A percentile compares a stretch with the other conserved stretches of the same genome.
Evolutionary conservation across 192 early-diverging fungal species (phyloP).

Genomic region (Chytriomyces sp.): DNA sequence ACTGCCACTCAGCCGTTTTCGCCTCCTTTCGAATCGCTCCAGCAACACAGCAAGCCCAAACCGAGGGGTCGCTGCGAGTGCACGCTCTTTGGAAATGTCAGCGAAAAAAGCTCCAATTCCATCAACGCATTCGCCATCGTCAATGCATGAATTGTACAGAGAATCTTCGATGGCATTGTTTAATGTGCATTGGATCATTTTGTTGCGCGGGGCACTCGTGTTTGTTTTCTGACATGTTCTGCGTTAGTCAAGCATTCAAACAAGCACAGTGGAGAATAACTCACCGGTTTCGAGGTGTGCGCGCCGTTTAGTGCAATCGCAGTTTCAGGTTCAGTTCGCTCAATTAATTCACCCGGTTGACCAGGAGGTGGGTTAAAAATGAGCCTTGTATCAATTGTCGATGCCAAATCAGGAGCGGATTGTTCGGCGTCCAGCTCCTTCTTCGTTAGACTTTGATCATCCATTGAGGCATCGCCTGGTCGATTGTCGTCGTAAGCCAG

Average conservation of each 20-base stretch:
- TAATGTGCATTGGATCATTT: conserved; percentile 7
- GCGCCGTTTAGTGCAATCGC: neutral
- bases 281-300: neutral
- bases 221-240: no score
- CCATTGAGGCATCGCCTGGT: neutral
- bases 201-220: conserved; percentile 9
- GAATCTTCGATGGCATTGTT: neutral
- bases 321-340: neutral
- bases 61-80: neutral
- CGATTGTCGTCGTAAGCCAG: neutral
- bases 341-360: neutral
- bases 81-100: neutral
- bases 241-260: neutral
- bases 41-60: conserved; percentile 1
- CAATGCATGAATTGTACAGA: neutral
- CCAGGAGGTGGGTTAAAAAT: neutral
- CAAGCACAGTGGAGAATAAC: neutral
- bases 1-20: neutral
- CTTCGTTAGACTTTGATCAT: neutral
- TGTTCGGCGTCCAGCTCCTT: neutral
- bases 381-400: conserved; percentile 8
- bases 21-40: conserved; percentile 1
- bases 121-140: neutral
- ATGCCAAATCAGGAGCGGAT: neutral
- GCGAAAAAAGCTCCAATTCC: conserved; percentile 4